Evolutionary conservation across 2,329 filamentous ascomycete species (phyloP).

Genomic region (Endoconidiophora laricicola): DNA sequence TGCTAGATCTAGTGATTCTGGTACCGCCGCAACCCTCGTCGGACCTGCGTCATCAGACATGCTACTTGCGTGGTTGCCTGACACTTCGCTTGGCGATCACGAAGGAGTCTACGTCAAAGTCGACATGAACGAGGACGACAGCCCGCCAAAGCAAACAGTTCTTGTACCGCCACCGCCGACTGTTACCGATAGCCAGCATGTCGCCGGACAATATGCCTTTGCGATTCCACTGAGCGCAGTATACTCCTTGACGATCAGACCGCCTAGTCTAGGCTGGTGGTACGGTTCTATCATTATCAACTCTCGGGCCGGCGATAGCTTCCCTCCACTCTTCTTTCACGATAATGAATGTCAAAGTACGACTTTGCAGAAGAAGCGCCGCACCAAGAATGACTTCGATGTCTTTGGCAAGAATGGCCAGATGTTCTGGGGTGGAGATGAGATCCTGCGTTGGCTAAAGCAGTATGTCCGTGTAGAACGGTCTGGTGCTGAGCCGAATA

Average conservation of each 20-base stretch:
- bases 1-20: not conserved
- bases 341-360: constrained; percentile 94
- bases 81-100: constrained; percentile 70
- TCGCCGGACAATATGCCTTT: constrained; percentile 69
- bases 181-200: constrained; percentile 49
- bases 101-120: constrained; percentile 90
- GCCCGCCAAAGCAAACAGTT: constrained; percentile 69
- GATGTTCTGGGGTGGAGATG: constrained; percentile 96
- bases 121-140: constrained; percentile 66
- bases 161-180: constrained; percentile 85
- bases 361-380: constrained; percentile 79
- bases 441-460: constrained; percentile 80
- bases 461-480: constrained; percentile 70
- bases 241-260: constrained; percentile 77
- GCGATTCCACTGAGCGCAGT: constrained; percentile 79
- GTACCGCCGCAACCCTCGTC: constrained; percentile 21
- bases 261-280: constrained; percentile 95
- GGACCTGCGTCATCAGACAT: constrained; percentile 50
- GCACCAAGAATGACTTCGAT: constrained; percentile 71
- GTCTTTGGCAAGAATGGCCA: constrained; percentile 72
- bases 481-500: constrained; percentile 71
- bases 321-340: constrained; percentile 93
- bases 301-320: constrained; percentile 74
- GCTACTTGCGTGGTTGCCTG: constrained; percentile 84
- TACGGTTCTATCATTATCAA: constrained; percentile 93